These are phyloP conservation scores for Neoconidiobolus thromboides DNA, from an alignment of 371 early-diverging fungal genomes.

Conservation along the genomic window DNA sequence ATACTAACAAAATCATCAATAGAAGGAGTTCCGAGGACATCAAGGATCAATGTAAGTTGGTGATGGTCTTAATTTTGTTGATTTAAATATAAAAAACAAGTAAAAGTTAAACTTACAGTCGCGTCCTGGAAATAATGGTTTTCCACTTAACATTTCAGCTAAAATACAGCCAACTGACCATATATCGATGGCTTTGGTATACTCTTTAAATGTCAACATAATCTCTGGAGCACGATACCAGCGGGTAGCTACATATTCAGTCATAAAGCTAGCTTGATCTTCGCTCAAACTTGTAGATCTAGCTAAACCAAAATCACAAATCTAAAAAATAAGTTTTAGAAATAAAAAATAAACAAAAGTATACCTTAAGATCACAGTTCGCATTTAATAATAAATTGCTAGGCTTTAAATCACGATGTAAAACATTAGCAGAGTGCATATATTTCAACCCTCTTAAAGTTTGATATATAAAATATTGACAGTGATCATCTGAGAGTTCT, in stretches of 20 bases:
- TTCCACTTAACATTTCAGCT: conserved; percentile 86
- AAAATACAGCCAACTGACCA: conserved; percentile 97
- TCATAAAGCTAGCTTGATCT: conserved; percentile 81
- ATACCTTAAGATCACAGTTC: conserved; percentile 86
- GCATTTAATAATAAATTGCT: conserved; percentile 91
- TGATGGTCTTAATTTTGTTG: conserved; percentile 41
- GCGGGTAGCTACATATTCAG: conserved; percentile 93
- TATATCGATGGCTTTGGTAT: conserved; percentile 93
- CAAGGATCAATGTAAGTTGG: conserved; percentile 94
- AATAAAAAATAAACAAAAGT: not conserved
- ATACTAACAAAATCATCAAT: conserved; percentile 72
- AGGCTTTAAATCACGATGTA: conserved; percentile 96
- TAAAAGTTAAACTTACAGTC: conserved; percentile 50
- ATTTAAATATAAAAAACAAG: too few relatives aligned
- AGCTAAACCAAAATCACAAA: conserved; percentile 89
- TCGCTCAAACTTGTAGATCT: conserved; percentile 73
- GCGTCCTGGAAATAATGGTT: conserved; percentile 75
- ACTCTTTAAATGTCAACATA: conserved; percentile 86
- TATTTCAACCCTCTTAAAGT: conserved; percentile 89
- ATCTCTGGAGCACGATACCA: conserved; percentile 99
- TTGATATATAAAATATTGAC: conserved; percentile 96
- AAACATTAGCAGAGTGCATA: conserved; percentile 94
- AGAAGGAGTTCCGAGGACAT: conserved; percentile 94
- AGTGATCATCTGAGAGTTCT: conserved; percentile 92
- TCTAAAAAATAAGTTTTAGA: conserved; percentile 18